Evolutionary conservation across 2,329 filamentous ascomycete genomes (phyloP).

Genomic region (Anisogramma anomala): DNA sequence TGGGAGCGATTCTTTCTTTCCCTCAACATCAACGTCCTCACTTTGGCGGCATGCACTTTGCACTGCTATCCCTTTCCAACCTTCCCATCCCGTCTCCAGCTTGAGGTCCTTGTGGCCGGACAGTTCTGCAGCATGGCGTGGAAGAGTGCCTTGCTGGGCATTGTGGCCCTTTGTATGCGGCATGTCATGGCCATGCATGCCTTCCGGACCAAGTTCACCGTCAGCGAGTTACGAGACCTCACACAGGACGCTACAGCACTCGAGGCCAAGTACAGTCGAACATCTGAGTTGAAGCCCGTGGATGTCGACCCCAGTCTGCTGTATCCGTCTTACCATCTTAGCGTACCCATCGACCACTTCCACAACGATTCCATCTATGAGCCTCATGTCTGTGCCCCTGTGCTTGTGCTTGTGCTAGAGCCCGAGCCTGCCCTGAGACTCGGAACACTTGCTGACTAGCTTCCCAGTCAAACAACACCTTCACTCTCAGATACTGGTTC

Average conservation of each 20-base stretch:
- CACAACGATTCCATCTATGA: constrained; percentile 68
- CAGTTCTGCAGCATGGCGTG: constrained; percentile 4
- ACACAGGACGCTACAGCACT: not conserved
- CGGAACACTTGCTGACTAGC: not conserved
- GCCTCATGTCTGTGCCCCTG: constrained; percentile 41
- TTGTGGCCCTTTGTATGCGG: constrained; percentile 5
- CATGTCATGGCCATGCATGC: constrained; percentile 3
- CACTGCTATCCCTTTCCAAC: too few species aligned
- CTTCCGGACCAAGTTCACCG: constrained; percentile 9
- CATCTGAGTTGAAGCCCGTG: not conserved
- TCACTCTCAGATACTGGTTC: constrained; percentile 71
- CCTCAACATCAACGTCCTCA: too few species aligned
- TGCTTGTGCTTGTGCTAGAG: too few species aligned
- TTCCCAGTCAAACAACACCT: constrained; percentile 42
- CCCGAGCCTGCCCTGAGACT: not conserved
- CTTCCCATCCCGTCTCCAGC: too few species aligned
- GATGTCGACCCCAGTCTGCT: constrained; percentile 11
- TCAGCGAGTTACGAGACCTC: constrained; percentile 5
- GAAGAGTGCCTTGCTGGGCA: not conserved
- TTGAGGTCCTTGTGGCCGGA: too few species aligned
- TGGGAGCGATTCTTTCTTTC: too few species aligned
- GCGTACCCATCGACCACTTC: constrained; percentile 64
- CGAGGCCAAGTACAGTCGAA: constrained; percentile 1
- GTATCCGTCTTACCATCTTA: constrained; percentile 30
- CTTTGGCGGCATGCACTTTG: too few species aligned